Conservation (phyloP, 768 basidiomycete species). For the Amanita muscaria region DNA sequence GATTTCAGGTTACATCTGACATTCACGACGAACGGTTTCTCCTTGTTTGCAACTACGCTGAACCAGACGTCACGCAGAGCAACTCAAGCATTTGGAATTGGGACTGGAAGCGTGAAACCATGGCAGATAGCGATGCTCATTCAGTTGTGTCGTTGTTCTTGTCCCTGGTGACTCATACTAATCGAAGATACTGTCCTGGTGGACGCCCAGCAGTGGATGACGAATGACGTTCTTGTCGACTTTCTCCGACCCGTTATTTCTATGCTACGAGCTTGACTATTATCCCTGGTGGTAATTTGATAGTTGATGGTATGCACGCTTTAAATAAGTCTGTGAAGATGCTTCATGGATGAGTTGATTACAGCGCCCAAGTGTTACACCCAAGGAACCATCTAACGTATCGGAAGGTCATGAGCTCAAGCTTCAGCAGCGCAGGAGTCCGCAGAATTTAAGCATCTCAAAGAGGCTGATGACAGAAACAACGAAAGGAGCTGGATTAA, state of each 20-base stretch:
- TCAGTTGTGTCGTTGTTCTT: slow-evolving; percentile 47
- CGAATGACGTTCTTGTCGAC: background rate
- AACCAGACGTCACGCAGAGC: slow-evolving; percentile 62
- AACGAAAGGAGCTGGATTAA: background rate
- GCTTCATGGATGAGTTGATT: slow-evolving; percentile 74
- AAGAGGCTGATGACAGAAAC: background rate
- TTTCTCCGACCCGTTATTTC: background rate
- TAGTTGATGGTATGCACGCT: background rate
- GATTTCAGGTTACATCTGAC: slow-evolving; percentile 75
- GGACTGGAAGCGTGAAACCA: slow-evolving; percentile 56
- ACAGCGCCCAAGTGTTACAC: slow-evolving; percentile 66
- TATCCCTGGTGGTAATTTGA: background rate
- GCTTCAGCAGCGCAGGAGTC: slow-evolving; percentile 62
- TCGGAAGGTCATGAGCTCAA: slow-evolving; percentile 72
- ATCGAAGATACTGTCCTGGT: slow-evolving; percentile 43
- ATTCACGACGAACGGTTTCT: slow-evolving; percentile 76
- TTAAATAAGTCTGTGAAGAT: too few relatives aligned
- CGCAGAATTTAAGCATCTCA: background rate
- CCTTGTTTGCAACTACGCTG: slow-evolving; percentile 52
- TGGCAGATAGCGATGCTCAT: slow-evolving; percentile 59
- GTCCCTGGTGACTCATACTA: slow-evolving; percentile 46
- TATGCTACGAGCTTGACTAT: background rate
- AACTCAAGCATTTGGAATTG: slow-evolving; percentile 66
- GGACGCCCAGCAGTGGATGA: slow-evolving; percentile 3
- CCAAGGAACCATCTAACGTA: slow-evolving; percentile 12